Conservation (phyloP, 2,329 filamentous ascomycete genomes). For the Hymenoscyphus occultus region DNA sequence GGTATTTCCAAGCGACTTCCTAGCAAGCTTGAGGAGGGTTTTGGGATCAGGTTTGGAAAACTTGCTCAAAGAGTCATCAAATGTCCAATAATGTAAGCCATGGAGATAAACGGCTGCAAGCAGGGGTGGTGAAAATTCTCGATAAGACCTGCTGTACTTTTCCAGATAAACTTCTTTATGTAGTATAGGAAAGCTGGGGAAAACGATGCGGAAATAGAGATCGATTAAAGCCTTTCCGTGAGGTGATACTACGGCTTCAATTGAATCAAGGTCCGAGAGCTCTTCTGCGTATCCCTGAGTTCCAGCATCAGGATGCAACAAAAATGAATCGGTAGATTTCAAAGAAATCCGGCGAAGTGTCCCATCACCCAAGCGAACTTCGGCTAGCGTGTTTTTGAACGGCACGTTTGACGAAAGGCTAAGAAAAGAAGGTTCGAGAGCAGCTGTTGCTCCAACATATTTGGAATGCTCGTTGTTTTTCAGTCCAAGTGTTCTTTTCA, state of each 20-base stretch:
- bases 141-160: slow-evolving; percentile 55
- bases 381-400: slow-evolving; percentile 72
- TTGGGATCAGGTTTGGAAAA: slow-evolving; percentile 42
- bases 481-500: slow-evolving; percentile 70
- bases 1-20: slow-evolving; percentile 45
- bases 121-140: slow-evolving; percentile 57
- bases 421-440: slow-evolving; percentile 75
- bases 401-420: slow-evolving; percentile 62
- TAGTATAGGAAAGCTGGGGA: slow-evolving; percentile 48
- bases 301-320: slow-evolving; percentile 69
- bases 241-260: slow-evolving; percentile 31
- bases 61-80: slow-evolving; percentile 51
- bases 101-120: slow-evolving; percentile 60
- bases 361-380: slow-evolving; percentile 58
- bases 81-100: slow-evolving; percentile 60
- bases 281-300: slow-evolving; percentile 57
- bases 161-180: slow-evolving; percentile 61
- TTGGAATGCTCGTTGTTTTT: slow-evolving; percentile 74
- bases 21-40: slow-evolving; percentile 41
- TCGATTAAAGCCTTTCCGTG: slow-evolving; percentile 31
- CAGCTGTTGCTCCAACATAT: slow-evolving; percentile 76
- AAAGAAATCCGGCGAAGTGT: slow-evolving; percentile 71
- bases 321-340: slow-evolving; percentile 62
- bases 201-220: slow-evolving; percentile 42
- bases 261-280: slow-evolving; percentile 34